Evolutionary conservation across 768 basidiomycete genomes (phyloP), one percentile per base, ranked within the genome.

Genomic region (Pisolithus albus): DNA sequence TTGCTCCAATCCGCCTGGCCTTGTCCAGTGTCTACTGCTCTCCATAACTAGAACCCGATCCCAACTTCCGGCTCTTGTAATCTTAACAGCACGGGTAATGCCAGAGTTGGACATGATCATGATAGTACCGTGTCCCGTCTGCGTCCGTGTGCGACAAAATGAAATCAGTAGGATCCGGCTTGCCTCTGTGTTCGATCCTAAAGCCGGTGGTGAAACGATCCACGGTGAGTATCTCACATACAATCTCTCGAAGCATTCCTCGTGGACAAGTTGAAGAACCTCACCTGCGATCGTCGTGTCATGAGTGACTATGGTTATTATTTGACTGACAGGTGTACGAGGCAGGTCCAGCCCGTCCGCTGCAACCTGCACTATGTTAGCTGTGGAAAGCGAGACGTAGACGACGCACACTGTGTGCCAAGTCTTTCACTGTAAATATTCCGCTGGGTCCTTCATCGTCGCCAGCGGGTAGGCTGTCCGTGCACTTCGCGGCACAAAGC

Each of bases 381-480:
- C 32, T 23, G 21, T 52, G 26, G 46, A 49, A 39, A 36, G 38
- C 5, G 13, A 21, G 8, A 37, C 28, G 11, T 32, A 53, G 24
- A 60, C 8, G 62, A 56, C 84, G 54, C 65, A 95, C 95, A 56
- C 96, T 80, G 73, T 96, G 98, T 2, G 96, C 96, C 66, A 99
- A 70, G 72, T 99, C 96, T 72, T 99, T 99, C 32, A 96, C 96
- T 23, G 96, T 98, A 66, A 99, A 99, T 63, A 99, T 99, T 46
- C 96, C 95, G 62, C 93, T 96, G 52, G 98, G 76, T 28, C 94
- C 95, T 41, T 98, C 96, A 45, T 99, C 94, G 52, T 99, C 96
- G 11, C 98, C 95, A 51, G 98, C 95, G 38, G 98, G 80, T 18
- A 99, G 96, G 65, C 96, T 98, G 65, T 98, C 96, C 0, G 95